These are phyloP conservation scores for Peziza echinospora DNA, from an alignment of 495 filamentous ascomycete species.

Conservation along the genomic window DNA sequence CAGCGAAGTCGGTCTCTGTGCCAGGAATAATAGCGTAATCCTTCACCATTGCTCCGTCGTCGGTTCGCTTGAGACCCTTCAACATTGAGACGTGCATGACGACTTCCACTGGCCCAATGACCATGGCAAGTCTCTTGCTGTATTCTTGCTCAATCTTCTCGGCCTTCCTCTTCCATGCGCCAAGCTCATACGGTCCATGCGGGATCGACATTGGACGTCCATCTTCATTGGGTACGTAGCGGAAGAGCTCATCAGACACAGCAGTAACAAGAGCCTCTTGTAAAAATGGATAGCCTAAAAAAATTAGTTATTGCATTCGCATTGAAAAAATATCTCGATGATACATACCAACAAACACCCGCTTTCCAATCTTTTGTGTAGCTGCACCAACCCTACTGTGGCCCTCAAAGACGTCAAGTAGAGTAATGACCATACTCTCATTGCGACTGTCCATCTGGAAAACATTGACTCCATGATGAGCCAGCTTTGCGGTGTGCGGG, in stretches of 20 bases:
- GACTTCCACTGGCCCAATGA: slow-evolving; percentile 71
- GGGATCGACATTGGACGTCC: slow-evolving; percentile 40
- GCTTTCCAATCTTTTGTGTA: slow-evolving; percentile 57
- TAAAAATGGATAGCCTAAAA: slow-evolving; percentile 61
- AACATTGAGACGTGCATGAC: slow-evolving; percentile 81
- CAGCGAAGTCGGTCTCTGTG: slow-evolving; percentile 75
- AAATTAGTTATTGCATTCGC: background rate
- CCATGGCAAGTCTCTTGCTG: slow-evolving; percentile 70
- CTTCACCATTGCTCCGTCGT: slow-evolving; percentile 77
- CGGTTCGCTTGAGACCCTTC: slow-evolving; percentile 73
- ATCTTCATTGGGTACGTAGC: slow-evolving; percentile 45
- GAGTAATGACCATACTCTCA: slow-evolving; percentile 82
- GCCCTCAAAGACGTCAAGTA: slow-evolving; percentile 44
- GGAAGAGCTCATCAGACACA: slow-evolving; percentile 85
- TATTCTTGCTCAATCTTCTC: slow-evolving; percentile 63
- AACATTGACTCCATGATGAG: slow-evolving; percentile 82
- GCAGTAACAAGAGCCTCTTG: slow-evolving; percentile 76
- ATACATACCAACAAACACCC: slow-evolving; percentile 50
- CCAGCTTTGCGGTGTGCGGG: slow-evolving; percentile 54
- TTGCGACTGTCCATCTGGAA: slow-evolving; percentile 95
- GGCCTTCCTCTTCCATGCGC: slow-evolving; percentile 65
- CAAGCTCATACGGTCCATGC: slow-evolving; percentile 58
- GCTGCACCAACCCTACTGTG: slow-evolving; percentile 48
- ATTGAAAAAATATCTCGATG: slow-evolving; percentile 1
- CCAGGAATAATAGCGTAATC: slow-evolving; percentile 80